Base-by-base conservation (phyloP, 371 early-diverging fungal genomes). In the Fennellomyces sp. region DNA sequence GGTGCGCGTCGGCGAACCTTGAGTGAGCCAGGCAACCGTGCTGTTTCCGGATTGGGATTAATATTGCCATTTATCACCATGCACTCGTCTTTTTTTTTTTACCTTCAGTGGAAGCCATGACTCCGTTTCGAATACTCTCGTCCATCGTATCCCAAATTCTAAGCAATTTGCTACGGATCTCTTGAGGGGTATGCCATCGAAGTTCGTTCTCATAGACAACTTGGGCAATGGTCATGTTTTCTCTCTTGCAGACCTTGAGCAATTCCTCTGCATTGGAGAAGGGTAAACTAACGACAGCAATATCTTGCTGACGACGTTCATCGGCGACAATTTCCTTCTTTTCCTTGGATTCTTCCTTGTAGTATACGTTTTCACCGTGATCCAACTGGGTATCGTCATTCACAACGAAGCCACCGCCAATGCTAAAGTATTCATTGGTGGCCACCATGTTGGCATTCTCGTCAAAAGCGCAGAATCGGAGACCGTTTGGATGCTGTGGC, bases 361-460 rank as follows among this genome's bases (percentile, higher is more conserved):
- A 95, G 61, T 86, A 95, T 4, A 91, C 90, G 66, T 95, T 95
- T 65, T 92, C 94, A 65, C 92, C 94, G 63, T 93, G 92, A 30
- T 86, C 87, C 8, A 93, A 64, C 57, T 91, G 89, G 1, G 95
- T 94, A 45, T 86, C 79, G 21, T 92, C 95, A 68, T 94, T 94
- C 29, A 97, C 93, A 15, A 97, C 96, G 74, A 97, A 97, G 2
- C 97, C 97, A 49, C 97, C 97, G 27, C 97, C 97, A 68, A 96
- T 94, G 61, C 93, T 91, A 70, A 95, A 96, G 76, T 94, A 95
- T 72, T 96, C 96, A 70, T 96, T 94, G 21, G 94, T 93, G 2
- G 94, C 95, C 33, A 95, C 69, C 84, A 94, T 72, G 66, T 88
- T 88, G 31, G 92, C 90, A 25, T 88, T 68, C 23, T 72, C 69